Percentiles rank a stretch among this genome's conserved stretches.
These are phyloP conservation scores for Fusarium globosum DNA, from an alignment of 2,329 filamentous ascomycete genomes.

Conservation along the genomic window DNA sequence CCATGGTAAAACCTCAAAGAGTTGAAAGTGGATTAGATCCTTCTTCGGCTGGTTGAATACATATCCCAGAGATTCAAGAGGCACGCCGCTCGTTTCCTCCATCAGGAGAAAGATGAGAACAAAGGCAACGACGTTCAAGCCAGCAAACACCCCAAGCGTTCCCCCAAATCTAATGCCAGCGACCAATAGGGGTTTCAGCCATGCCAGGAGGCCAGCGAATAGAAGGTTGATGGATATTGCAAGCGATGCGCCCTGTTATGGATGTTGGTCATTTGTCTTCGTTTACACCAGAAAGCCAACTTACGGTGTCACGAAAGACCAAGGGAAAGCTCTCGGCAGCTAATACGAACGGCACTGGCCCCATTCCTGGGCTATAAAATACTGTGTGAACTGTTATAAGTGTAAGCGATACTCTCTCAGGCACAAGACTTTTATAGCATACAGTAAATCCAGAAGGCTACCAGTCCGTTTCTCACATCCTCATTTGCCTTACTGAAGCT, in stretches of 20 bases:
- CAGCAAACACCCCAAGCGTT: neutral
- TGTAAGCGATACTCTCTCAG: neutral
- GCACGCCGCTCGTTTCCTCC: neutral
- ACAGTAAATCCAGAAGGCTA: neutral
- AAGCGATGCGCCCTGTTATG: neutral
- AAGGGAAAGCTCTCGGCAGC: neutral
- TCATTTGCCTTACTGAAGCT: neutral
- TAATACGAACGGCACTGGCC: neutral
- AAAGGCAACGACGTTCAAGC: neutral
- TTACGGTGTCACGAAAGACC: neutral
- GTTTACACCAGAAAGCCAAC: accelerated
- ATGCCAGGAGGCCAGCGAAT: neutral
- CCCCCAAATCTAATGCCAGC: neutral
- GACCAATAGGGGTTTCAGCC: neutral
- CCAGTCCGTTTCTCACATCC: neutral
- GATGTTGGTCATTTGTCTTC: neutral
- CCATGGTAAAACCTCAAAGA: neutral
- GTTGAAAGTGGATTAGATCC: neutral
- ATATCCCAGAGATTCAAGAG: neutral
- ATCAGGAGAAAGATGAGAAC: neutral
- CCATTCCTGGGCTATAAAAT: neutral
- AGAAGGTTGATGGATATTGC: neutral
- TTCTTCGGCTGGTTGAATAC: neutral
- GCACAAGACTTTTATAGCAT: neutral
- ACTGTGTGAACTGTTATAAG: neutral